Percentiles rank a stretch among this genome's conserved stretches.
phyloP scores from a whole-genome alignment of 306 rosid genomes.

The Trichosanthes cucumerina region DNA sequence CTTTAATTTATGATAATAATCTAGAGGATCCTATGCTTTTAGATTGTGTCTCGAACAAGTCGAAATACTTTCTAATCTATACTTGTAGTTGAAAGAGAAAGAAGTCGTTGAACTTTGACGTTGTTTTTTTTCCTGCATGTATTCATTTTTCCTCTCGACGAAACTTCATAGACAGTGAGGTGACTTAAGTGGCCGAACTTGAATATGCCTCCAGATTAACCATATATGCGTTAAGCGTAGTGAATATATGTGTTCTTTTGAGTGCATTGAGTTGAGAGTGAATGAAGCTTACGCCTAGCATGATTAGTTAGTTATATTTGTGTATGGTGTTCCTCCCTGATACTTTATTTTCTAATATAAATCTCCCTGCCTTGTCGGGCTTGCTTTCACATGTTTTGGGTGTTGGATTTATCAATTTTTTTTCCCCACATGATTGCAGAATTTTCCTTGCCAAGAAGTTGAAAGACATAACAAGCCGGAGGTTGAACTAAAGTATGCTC shows the following conservation, averaged over 20 bases:
- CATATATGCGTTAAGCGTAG: background rate
- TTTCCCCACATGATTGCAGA: slow-evolving; percentile 31
- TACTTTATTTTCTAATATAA: background rate
- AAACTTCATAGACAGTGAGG: background rate
- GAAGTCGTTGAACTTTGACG: background rate
- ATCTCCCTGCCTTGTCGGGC: background rate
- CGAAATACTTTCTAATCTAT: background rate
- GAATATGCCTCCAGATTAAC: background rate
- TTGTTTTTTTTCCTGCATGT: background rate
- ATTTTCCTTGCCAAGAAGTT: slow-evolving; percentile 97
- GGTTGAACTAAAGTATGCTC: slow-evolving; percentile 78
- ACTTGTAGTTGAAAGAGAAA: background rate
- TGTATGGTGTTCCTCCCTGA: background rate
- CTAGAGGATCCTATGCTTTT: background rate
- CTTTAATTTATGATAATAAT: background rate
- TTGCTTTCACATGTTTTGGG: background rate
- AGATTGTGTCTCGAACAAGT: background rate
- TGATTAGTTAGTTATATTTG: background rate
- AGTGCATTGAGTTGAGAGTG: background rate
- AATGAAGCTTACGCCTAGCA: background rate
- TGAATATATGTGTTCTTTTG: background rate
- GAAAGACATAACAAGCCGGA: slow-evolving; percentile 99
- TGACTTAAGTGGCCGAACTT: background rate
- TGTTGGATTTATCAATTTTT: background rate
- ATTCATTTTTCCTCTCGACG: background rate